Evolutionary conservation across 2,329 filamentous ascomycete genomes (phyloP).

Genomic region (Aspergillus versicolor): DNA sequence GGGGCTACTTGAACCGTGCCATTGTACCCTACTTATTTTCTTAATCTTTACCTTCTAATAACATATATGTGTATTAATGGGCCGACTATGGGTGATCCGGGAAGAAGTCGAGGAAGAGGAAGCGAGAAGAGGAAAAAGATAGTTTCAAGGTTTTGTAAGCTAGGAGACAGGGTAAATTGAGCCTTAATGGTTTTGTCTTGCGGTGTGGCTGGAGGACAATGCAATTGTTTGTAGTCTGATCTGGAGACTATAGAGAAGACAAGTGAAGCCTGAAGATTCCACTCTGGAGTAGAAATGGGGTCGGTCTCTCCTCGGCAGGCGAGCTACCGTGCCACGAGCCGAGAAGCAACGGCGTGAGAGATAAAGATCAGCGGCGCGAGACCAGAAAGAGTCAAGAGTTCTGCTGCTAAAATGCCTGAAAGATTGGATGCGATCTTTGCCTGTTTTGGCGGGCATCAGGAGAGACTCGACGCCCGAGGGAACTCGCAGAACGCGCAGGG

Average conservation of each 20-base stretch:
- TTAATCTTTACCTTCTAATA: neutral
- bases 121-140: neutral
- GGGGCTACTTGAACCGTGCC: neutral
- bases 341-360: neutral
- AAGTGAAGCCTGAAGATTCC: too few relatives aligned
- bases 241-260: too few relatives aligned
- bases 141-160: neutral
- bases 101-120: neutral
- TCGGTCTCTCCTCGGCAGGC: neutral
- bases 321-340: neutral
- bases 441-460: constrained; percentile 6
- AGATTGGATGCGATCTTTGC: constrained; percentile 2
- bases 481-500: neutral
- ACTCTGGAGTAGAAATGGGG: too few relatives aligned
- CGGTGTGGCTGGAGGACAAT: neutral
- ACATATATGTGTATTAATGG: constrained; percentile 9
- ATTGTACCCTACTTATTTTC: neutral
- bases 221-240: neutral
- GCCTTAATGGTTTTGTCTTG: neutral
- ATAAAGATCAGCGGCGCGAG: constrained; percentile 7
- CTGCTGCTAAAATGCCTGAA: neutral
- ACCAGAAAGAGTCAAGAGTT: neutral
- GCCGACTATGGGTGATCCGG: neutral
- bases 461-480: neutral
- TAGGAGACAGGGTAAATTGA: neutral